A percentile compares a stretch with the other conserved stretches of the same genome.
Conservation (phyloP, 1,284 basidiomycete species). For the Chiua sp. region DNA sequence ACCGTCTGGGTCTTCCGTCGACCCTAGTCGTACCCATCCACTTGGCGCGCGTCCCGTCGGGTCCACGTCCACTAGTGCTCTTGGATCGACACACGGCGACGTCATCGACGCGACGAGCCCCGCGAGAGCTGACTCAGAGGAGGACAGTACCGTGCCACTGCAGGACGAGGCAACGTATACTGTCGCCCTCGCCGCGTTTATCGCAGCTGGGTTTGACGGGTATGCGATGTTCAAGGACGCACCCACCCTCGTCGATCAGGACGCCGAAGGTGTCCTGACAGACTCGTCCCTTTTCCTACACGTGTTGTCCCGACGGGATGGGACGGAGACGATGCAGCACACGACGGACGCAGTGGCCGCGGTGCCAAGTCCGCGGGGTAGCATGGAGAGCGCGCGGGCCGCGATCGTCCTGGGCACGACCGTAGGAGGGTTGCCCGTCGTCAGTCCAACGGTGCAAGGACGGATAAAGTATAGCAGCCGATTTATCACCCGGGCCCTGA, state of each 20-base stretch:
- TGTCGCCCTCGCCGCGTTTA: slow-evolving; percentile 15
- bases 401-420: slow-evolving; percentile 5
- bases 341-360: neutral
- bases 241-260: slow-evolving; percentile 2
- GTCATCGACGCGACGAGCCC: neutral
- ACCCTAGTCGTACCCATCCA: neutral
- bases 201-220: slow-evolving; percentile 18
- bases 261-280: slow-evolving; percentile 15
- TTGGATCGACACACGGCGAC: neutral
- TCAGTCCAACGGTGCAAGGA: slow-evolving; percentile 18
- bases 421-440: neutral
- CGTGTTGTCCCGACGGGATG: slow-evolving; percentile 14
- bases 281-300: slow-evolving; percentile 20
- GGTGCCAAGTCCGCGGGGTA: neutral
- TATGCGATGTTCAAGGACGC: slow-evolving; percentile 9
- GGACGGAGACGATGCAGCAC: too few relatives aligned
- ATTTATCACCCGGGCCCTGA: neutral
- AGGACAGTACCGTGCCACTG: too few relatives aligned
- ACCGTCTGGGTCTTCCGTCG: neutral
- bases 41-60: neutral
- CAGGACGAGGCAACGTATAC: neutral
- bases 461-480: slow-evolving; percentile 11
- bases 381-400: slow-evolving; percentile 14
- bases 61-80: neutral
- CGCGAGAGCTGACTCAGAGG: too few relatives aligned